phyloP scores from a whole-genome alignment of 495 filamentous ascomycete species.

The Penicillium goetzii region DNA sequence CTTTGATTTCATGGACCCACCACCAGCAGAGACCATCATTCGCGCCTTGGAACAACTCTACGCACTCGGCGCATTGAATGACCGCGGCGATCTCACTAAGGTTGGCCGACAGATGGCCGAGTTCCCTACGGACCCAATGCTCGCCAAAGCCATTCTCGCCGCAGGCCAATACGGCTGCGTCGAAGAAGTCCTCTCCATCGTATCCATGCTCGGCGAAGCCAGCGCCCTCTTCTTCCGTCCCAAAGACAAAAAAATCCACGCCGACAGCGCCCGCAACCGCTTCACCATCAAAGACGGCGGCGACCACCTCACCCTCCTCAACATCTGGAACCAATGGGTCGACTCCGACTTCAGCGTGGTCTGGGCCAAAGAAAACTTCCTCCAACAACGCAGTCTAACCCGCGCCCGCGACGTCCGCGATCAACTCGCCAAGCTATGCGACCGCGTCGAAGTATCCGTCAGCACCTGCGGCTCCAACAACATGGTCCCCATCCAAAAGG shows the following conservation, averaged over 20 bases:
- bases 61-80: slow-evolving; percentile 86
- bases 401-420: slow-evolving; percentile 92
- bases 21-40: slow-evolving; percentile 88
- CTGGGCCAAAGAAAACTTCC: slow-evolving; percentile 92
- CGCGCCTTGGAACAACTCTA: slow-evolving; percentile 91
- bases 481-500: slow-evolving; percentile 77
- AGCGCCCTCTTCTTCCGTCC: slow-evolving; percentile 92
- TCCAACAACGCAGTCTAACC: slow-evolving; percentile 84
- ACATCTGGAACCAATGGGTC: slow-evolving; percentile 97
- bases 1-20: slow-evolving; percentile 97
- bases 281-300: slow-evolving; percentile 94
- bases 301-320: slow-evolving; percentile 88
- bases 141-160: slow-evolving; percentile 89
- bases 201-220: slow-evolving; percentile 90
- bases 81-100: slow-evolving; percentile 87
- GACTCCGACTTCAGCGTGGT: slow-evolving; percentile 87
- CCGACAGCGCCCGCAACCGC: slow-evolving; percentile 86
- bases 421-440: slow-evolving; percentile 92
- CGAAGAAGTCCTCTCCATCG: slow-evolving; percentile 91
- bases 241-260: slow-evolving; percentile 96
- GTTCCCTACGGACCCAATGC: slow-evolving; percentile 93
- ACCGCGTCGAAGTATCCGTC: slow-evolving; percentile 81
- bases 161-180: slow-evolving; percentile 88
- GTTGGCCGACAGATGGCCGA: slow-evolving; percentile 95
- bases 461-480: slow-evolving; percentile 72